A percentile compares a stretch with the other conserved stretches of the same genome.
phyloP scores from a whole-genome alignment of 2,329 filamentous ascomycete species.

The Pseudogymnoascus sp. region DNA sequence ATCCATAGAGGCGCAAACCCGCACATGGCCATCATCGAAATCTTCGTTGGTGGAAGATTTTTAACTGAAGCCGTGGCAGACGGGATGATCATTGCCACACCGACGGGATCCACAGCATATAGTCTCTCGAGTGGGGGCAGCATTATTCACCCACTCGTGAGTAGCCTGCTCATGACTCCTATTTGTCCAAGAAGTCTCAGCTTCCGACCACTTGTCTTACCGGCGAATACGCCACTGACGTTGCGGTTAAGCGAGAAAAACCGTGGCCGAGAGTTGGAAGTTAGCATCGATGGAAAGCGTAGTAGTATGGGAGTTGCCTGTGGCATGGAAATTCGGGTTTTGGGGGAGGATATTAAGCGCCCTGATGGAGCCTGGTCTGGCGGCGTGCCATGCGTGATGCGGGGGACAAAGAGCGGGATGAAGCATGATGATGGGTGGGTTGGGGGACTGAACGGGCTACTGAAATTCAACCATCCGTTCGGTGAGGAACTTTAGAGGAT shows the following conservation, averaged over 20 bases:
- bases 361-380: conserved; percentile 49
- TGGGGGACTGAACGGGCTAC: conserved; percentile 79
- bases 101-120: conserved; percentile 92
- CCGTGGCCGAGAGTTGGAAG: conserved; percentile 65
- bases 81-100: conserved; percentile 88
- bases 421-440: conserved; percentile 91
- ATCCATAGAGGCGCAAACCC: conserved; percentile 86
- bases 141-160: conserved; percentile 89
- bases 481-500: conserved; percentile 46
- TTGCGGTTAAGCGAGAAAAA: conserved; percentile 77
- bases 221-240: conserved; percentile 75
- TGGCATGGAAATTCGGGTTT: conserved; percentile 82
- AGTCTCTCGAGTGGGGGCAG: conserved; percentile 85
- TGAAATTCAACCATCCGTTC: conserved; percentile 98
- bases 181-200: conserved; percentile 89
- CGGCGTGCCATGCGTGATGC: conserved; percentile 86
- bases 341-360: conserved; percentile 67
- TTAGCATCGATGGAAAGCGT: conserved; percentile 71
- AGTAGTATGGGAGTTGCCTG: conserved; percentile 56
- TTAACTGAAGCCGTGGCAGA: conserved; percentile 92
- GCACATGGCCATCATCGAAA: conserved; percentile 84
- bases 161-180: conserved; percentile 80
- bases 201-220: conserved; percentile 84
- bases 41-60: conserved; percentile 81
- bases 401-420: conserved; percentile 41